Base-by-base conservation (phyloP, 371 early-diverging fungal species). In the Capillidium rhysosporum region DNA sequence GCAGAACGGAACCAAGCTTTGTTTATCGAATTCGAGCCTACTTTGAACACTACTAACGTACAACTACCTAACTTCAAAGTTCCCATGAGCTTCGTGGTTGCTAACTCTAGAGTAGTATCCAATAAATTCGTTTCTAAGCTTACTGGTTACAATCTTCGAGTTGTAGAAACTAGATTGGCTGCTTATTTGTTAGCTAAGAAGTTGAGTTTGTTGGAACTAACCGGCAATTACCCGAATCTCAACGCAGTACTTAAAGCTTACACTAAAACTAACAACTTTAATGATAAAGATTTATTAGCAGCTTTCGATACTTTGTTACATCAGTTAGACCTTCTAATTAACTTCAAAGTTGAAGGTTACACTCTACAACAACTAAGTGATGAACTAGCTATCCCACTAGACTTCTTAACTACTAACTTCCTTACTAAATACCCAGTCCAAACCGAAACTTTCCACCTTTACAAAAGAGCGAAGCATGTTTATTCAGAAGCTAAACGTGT, bases 41-140 rank as follows among this genome's bases (percentile, higher is more conserved):
- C 60, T 31, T 73, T 89, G 30, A 66, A 62, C 23, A 81, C 81
- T 39, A 69, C 68, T 0, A 79, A 73, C 14, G 79, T 84, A 55
- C 66, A 61, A 52, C 65, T 86, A 26, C 77, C 80, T 16, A 59
- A 68, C 1, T 69, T 73, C 0, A 41, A 52, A 1, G 77, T 70
- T 16, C 65, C 69, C 1, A 57, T 79, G 39, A 74, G 77, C 7
- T 93, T 95, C 65, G 84, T 93, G 38, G 80, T 94, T 58, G 89
- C 92, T 51, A 83, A 95, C 66, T 83, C 92, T 0, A 65, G 88
- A 44, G 89, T 92, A 2, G 76, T 75, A 0, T 75, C 89, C 20
- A 87, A 95, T 61, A 95, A 95, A 67, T 77, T 79, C 49, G 80
- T 80, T 12, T 86, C 91, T 14, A 92, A 86, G 8, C 89, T 90